Evolutionary conservation across 2,329 filamentous ascomycete genomes (phyloP).

Genomic region (Pestalotiopsis sp.): DNA sequence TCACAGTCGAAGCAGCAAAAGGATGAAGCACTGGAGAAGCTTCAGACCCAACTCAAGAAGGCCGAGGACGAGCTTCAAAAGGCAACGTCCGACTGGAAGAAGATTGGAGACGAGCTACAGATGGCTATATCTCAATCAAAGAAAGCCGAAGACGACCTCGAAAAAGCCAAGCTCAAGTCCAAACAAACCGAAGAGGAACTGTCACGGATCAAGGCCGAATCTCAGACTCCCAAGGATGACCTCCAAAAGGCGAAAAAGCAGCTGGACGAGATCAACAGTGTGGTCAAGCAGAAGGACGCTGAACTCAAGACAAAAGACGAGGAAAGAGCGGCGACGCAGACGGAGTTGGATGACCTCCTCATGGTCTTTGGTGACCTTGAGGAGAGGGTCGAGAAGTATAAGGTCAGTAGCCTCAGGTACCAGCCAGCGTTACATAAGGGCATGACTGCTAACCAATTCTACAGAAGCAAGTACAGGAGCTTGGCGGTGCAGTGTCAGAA

Average conservation of each 20-base stretch:
- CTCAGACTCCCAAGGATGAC: constrained; percentile 46
- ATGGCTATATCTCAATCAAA: constrained; percentile 11
- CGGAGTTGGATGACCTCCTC: constrained; percentile 78
- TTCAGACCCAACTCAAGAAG: constrained; percentile 24
- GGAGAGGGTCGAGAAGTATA: constrained; percentile 75
- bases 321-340: constrained; percentile 65
- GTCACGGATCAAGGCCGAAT: neutral
- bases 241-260: constrained; percentile 53
- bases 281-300: constrained; percentile 31
- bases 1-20: constrained; percentile 50
- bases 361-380: constrained; percentile 82
- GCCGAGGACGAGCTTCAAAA: constrained; percentile 22
- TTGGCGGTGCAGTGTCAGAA: constrained; percentile 75
- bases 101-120: constrained; percentile 21
- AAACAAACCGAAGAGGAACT: neutral
- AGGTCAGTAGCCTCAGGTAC: constrained; percentile 50
- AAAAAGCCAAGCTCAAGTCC: neutral
- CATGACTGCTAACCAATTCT: constrained; percentile 20
- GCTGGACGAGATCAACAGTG: constrained; percentile 43
- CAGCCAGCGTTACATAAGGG: neutral
- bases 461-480: constrained; percentile 61
- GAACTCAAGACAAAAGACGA: constrained; percentile 53
- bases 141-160: neutral
- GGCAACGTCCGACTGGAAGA: constrained; percentile 24
- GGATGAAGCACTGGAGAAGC: constrained; percentile 27